Conservation (phyloP, 148 eudicot species). For the Bassia scoparia region DNA sequence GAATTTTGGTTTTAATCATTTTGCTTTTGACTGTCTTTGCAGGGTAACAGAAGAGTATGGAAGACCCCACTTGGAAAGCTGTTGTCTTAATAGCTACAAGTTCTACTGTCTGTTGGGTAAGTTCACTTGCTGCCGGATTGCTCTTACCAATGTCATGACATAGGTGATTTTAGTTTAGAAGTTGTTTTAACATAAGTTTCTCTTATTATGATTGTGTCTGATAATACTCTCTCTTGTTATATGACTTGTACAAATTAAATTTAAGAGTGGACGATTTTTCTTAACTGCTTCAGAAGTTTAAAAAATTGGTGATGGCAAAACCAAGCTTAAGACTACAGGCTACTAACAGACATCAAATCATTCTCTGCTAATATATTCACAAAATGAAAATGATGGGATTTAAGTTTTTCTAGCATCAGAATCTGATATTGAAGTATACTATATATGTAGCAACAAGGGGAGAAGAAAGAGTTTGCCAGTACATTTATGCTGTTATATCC, state of each 20-base stretch:
- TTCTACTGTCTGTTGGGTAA: constrained; percentile 66
- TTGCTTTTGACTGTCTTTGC: constrained; percentile 20
- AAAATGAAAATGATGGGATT: too few species aligned
- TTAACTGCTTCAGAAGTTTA: neutral
- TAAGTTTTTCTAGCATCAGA: too few species aligned
- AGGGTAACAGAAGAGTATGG: constrained; percentile 91
- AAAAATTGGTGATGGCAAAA: neutral
- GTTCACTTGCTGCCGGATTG: constrained; percentile 7
- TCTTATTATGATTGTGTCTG: neutral
- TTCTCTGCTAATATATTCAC: too few species aligned
- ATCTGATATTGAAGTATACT: too few species aligned
- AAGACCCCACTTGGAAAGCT: constrained; percentile 70
- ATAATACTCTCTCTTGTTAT: neutral
- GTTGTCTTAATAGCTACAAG: constrained; percentile 59
- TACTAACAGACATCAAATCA: neutral
- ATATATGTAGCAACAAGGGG: too few species aligned
- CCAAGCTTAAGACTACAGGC: neutral
- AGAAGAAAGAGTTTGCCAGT: neutral
- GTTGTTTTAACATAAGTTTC: neutral
- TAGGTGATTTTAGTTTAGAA: neutral
- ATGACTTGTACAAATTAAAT: neutral
- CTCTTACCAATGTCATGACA: neutral
- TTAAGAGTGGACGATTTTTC: neutral
- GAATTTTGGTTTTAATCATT: constrained; percentile 9
- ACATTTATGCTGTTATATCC: neutral